Evolutionary conservation across 2,329 filamentous ascomycete species (phyloP), one percentile per base, ranked within the genome.

Genomic region (Dothideomycetidae sp.): DNA sequence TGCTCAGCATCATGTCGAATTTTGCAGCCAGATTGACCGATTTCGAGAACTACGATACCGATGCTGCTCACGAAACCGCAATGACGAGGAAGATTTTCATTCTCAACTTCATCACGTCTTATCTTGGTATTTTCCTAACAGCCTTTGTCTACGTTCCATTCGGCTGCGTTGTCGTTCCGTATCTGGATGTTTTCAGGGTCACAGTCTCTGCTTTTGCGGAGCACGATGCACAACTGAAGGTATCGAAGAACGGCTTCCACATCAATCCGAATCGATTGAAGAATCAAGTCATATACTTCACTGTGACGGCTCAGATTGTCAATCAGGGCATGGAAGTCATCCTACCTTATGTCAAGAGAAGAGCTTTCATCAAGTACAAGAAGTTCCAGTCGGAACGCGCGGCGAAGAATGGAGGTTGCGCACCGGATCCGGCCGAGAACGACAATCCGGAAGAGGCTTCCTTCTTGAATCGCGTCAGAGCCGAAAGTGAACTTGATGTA

Each of bases 111-210:
- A 88, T 96, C 59, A 93, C 85, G 4, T 93, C 86, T 0, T 96
- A 94, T 55, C 75, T 93, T 36, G 81, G 84, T 1, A 78, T 92
- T n/a, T 78, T 93, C 53, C 70, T 96, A 12, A 94, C 86, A 0
- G 83, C 86, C 0, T 96, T 94, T 49, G 75, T 94, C 44, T 96
- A 94, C 51, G 82, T 93, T 13, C 88, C 88, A 0, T 96, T 96
- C 50, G 88, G 83, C 10, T 74, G 76, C 42, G 59, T 84, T 31
- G 73, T 98, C 9, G 75, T 90, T 0, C 88, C 90, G 0, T 81
- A 92, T 53, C 73, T 98, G 3, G 77, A 93, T 48, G 63, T 94
- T 41, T 88, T 93, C 62, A 72, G 74, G 44, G 60, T 77, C 10
- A 76, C 79, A 0, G 81, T 86, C 1, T 75, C 75, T 50, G 76